phyloP scores from a whole-genome alignment of 495 filamentous ascomycete species.

The Tuber aestivum region DNA sequence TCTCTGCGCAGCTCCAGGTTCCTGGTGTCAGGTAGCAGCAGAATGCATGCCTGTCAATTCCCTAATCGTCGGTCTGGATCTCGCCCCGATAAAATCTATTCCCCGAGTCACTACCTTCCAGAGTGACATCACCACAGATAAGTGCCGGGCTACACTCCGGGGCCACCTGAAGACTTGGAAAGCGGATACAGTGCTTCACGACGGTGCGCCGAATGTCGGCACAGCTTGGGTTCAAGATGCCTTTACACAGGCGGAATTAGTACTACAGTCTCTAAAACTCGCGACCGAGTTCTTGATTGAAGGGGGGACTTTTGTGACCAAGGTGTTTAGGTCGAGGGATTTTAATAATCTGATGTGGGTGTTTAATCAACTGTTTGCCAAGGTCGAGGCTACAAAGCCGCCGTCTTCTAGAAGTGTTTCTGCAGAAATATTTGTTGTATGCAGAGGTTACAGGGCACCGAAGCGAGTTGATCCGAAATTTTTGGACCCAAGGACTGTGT shows the following conservation, averaged over 20 bases:
- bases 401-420: conserved; percentile 93
- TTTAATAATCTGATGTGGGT: conserved; percentile 96
- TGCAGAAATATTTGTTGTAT: conserved; percentile 97
- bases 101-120: conserved; percentile 91
- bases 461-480: conserved; percentile 89
- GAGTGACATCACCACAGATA: conserved; percentile 95
- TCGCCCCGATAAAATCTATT: conserved; percentile 93
- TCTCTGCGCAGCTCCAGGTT: conserved; percentile 96
- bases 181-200: conserved; percentile 93
- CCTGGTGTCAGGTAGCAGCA: conserved; percentile 97
- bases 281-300: conserved; percentile 88
- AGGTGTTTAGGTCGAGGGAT: conserved; percentile 96
- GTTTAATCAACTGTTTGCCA: conserved; percentile 90
- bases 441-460: conserved; percentile 86
- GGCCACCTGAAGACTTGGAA: conserved; percentile 95
- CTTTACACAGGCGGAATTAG: conserved; percentile 94
- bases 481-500: conserved; percentile 82
- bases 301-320: conserved; percentile 93
- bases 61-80: conserved; percentile 90
- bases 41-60: conserved; percentile 88
- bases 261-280: conserved; percentile 80
- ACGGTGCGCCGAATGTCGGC: conserved; percentile 97
- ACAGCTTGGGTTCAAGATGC: conserved; percentile 98
- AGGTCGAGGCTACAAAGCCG: conserved; percentile 94
- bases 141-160: conserved; percentile 86